phyloP scores from a whole-genome alignment of 768 basidiomycete genomes.

The Mycena galericulata region DNA sequence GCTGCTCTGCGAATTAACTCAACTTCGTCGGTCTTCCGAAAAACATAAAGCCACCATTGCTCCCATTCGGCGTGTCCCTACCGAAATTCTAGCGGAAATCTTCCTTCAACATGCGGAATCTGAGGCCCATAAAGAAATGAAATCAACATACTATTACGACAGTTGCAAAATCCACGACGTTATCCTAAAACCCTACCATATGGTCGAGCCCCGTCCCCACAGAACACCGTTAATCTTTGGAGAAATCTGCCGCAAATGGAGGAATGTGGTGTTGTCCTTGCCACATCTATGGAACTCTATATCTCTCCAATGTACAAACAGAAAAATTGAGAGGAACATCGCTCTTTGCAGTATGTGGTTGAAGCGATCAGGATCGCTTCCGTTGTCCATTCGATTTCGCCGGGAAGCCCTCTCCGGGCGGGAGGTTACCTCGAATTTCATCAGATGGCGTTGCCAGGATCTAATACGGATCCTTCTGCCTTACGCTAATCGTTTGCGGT shows the following conservation, averaged over 20 bases:
- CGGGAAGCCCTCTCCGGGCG: background rate
- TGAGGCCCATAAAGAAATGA: background rate
- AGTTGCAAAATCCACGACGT: background rate
- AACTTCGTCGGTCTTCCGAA: conserved; percentile 7
- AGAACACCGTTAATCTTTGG: background rate
- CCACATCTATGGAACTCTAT: conserved; percentile 14
- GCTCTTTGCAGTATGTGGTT: conserved; percentile 10
- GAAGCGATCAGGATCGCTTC: conserved; percentile 9
- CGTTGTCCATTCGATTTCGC: conserved; percentile 4
- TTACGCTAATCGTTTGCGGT: conserved; percentile 4
- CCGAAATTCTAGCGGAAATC: conserved; percentile 7
- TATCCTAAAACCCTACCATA: background rate
- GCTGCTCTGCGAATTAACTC: background rate
- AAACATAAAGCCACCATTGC: conserved; percentile 4
- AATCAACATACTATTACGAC: background rate
- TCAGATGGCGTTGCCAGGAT: background rate
- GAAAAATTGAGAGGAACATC: background rate
- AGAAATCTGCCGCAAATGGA: conserved; percentile 6
- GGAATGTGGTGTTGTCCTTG: background rate
- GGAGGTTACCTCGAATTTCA: no score
- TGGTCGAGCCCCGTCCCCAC: background rate
- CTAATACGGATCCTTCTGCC: background rate
- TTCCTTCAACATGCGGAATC: conserved; percentile 1
- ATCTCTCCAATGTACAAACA: background rate
- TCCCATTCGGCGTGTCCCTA: conserved; percentile 12